Evolutionary conservation across 306 rosid genomes (phyloP), one percentile per base, ranked within the genome.

Genomic region (Corylus americana): DNA sequence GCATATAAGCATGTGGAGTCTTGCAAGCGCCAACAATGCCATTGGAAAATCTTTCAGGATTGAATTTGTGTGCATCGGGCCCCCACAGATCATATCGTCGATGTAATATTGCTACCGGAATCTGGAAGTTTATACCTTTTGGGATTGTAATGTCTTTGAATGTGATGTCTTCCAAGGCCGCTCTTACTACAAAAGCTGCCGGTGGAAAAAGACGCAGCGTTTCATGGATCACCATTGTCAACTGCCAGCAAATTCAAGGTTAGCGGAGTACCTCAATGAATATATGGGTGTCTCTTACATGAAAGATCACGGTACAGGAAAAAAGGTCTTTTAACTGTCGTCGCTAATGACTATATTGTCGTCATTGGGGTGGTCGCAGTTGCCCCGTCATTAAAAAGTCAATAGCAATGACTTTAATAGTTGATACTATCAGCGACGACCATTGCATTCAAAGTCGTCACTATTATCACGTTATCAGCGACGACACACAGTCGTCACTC

Each of bases 211-310:
- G 87, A 73, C 92, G 81, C 70, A 89, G 1, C 0, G 94, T 88
- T 86, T 93, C 97, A 77, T 91, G 92, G 76, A 93, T 86, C 82
- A 93, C 95, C 93, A 93, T 90, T 35, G 79, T 87, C 47, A 91
- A 79, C 92, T 91, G 91, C 72, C 59, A 3, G 11, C 11, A 49
- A 7, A 49, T 2, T 10, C 11, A 49, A 12, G 16, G 53, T 49
- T 49, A 49, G 11, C 11, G 51, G 51, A 48, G 51, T 9, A 49
- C 11, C 53, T 49, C 11, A 49, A 49, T 49, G 4, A 49, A 11
- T 42, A 42, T 42, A 42, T 42, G 45, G 45, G 45, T 42, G 45
- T 6, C 8, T 1, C 45, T 5, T 42, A 42, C 45, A 42, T 5
- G 45, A 42, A 42, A 42, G 6, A 42, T 42, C 45, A 42, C 7